Percentiles rank a stretch among this genome's conserved stretches.
Conservation (phyloP, 345 rosid genomes). For the Populus tremula region DNA sequence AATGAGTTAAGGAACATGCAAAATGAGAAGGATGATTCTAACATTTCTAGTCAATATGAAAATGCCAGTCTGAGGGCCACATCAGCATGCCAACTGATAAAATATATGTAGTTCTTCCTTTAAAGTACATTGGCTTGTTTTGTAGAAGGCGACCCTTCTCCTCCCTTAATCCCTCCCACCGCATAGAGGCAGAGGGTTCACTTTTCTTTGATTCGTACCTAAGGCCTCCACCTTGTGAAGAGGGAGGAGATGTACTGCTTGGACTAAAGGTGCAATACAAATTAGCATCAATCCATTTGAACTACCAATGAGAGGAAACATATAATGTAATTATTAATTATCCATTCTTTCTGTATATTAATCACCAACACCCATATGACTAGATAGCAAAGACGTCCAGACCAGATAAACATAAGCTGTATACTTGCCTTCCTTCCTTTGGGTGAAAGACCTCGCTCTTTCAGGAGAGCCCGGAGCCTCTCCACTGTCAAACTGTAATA, state of each 20-base stretch:
- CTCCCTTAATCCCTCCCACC: background rate
- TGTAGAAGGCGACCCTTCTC: background rate
- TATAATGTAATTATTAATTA: background rate
- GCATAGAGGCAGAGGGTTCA: background rate
- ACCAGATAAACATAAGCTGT: background rate
- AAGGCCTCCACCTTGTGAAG: background rate
- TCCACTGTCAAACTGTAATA: conserved; percentile 74
- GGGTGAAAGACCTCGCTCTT: conserved; percentile 65
- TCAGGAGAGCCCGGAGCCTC: conserved; percentile 80
- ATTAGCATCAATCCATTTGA: background rate
- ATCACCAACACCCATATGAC: background rate
- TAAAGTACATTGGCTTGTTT: background rate
- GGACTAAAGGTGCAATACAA: background rate
- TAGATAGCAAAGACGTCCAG: background rate
- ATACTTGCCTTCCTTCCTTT: conserved; percentile 80
- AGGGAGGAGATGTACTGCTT: background rate
- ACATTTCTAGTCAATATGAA: background rate
- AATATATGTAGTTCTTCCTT: background rate
- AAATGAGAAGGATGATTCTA: background rate
- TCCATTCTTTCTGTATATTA: background rate
- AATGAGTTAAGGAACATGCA: conserved; percentile 2
- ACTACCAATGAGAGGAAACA: background rate
- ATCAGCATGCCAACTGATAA: background rate
- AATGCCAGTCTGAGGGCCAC: background rate
- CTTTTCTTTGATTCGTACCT: background rate